Percentiles rank a stretch among this genome's conserved stretches.
phyloP scores from a whole-genome alignment of 768 basidiomycete species.

The Leccinum sublutescens region DNA sequence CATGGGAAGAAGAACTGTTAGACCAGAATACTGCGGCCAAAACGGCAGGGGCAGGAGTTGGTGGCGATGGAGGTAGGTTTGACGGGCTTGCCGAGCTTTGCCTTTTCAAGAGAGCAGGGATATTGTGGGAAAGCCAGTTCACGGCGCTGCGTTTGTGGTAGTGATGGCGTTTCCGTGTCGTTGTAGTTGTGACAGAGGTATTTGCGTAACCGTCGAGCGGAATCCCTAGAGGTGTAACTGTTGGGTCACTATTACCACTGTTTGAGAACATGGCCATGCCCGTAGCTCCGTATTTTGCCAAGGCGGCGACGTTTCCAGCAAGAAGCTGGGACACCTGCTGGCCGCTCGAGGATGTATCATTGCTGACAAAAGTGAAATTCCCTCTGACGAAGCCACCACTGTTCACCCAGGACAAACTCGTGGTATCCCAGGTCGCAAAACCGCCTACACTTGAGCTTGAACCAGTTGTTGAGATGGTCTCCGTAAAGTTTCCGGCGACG shows the following conservation, averaged over 20 bases:
- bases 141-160: slow-evolving; percentile 36
- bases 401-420: slow-evolving; percentile 62
- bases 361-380: slow-evolving; percentile 65
- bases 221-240: slow-evolving; percentile 59
- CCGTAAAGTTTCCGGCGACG: slow-evolving; percentile 76
- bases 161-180: slow-evolving; percentile 39
- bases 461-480: slow-evolving; percentile 37
- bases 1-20: slow-evolving; percentile 63
- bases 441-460: slow-evolving; percentile 48
- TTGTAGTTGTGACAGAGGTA: slow-evolving; percentile 30
- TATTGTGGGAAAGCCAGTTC: slow-evolving; percentile 50
- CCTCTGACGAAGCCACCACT: slow-evolving; percentile 74
- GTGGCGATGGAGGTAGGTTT: slow-evolving; percentile 53
- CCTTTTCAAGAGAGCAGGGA: slow-evolving; percentile 44
- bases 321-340: slow-evolving; percentile 52
- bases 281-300: slow-evolving; percentile 65
- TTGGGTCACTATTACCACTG: slow-evolving; percentile 52
- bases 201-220: slow-evolving; percentile 46
- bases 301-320: slow-evolving; percentile 61
- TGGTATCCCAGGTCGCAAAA: slow-evolving; percentile 73
- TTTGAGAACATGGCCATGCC: slow-evolving; percentile 81
- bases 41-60: slow-evolving; percentile 73
- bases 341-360: slow-evolving; percentile 51
- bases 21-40: slow-evolving; percentile 89
- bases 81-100: slow-evolving; percentile 48